Base-by-base conservation (phyloP, 768 basidiomycete species). In the Trametes sanguinea region DNA sequence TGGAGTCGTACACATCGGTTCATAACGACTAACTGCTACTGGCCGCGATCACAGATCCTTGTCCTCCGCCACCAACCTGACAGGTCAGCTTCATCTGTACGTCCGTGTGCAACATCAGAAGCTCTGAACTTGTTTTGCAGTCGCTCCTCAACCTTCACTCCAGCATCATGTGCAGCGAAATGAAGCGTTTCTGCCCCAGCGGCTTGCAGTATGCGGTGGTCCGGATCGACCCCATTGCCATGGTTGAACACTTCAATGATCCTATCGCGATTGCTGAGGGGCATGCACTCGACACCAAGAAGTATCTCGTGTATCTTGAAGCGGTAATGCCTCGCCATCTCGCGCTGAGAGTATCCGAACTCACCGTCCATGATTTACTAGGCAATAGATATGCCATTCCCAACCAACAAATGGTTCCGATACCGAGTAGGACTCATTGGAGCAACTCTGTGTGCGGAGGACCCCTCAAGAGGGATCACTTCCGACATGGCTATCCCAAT, bases 401-500 rank as follows among this genome's bases (percentile, higher is more conserved):
- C 53, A 13, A 48, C 39, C 7, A 50, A 43, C n/a, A 16, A 29
- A 7, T 61, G 60, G 60, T 61, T 40, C n/a, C 45, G 53, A 27
- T 61, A 42, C 48, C 10, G 48, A 10, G 53, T 61, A 1, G 1
- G 30, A 2, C 60, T 46, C 0, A 48, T 61, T 8, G 60, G 45
- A 13, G 33, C 46, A 1, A 43, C 40, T 13, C 37, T 60, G 1
- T 35, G 51, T 2, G 45, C 51, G 1, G 52, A 35, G 4, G 45
- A 39, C 10, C 27, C 29, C 11, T 29, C 40, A 14, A 14, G 9
- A 3, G 60, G 60, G 0, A 50, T 61, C n/a, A 54, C 60, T 11
- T 35, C 60, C 2, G 60, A 61, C n/a, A 61, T 61, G 60, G 60
- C 29, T 32, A 43, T 61, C 4, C 60, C 60, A 2, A 61, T 61